These are phyloP conservation scores for Dittrichia graveolens DNA, from an alignment of 129 eudicot species.

Conservation along the genomic window DNA sequence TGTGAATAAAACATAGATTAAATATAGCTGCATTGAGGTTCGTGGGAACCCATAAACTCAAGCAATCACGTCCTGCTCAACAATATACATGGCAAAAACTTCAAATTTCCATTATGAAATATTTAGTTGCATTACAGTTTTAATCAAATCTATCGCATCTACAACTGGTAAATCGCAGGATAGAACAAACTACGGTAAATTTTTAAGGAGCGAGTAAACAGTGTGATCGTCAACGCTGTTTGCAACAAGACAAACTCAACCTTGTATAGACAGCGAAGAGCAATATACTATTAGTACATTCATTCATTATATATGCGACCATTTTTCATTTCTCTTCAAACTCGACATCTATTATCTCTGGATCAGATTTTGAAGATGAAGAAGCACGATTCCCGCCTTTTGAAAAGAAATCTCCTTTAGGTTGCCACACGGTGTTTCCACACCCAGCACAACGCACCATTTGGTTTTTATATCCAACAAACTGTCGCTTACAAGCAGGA, in stretches of 20 bases:
- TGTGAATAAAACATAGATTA: no score
- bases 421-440: slow-evolving; percentile 93
- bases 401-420: slow-evolving; percentile 68
- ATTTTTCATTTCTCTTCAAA: slow-evolving; percentile 80
- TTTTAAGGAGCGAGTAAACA: slow-evolving; percentile 15
- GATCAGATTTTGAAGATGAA: slow-evolving; percentile 64
- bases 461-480: slow-evolving; percentile 72
- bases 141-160: slow-evolving; percentile 20
- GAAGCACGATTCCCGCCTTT: slow-evolving; percentile 54
- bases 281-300: slow-evolving; percentile 4
- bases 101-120: slow-evolving; percentile 15
- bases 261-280: slow-evolving; percentile 6
- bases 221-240: slow-evolving; percentile 29
- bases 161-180: slow-evolving; percentile 33
- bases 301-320: background rate
- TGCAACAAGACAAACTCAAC: slow-evolving; percentile 15
- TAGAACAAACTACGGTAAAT: slow-evolving; percentile 8
- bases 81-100: slow-evolving; percentile 15
- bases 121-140: slow-evolving; percentile 30
- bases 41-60: background rate
- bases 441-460: slow-evolving; percentile 75
- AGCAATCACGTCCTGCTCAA: no score
- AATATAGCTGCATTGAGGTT: background rate
- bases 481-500: slow-evolving; percentile 86
- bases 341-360: slow-evolving; percentile 87